Evolutionary conservation across 2,329 filamentous ascomycete genomes (phyloP).

Genomic region (Penicillium concentricum): DNA sequence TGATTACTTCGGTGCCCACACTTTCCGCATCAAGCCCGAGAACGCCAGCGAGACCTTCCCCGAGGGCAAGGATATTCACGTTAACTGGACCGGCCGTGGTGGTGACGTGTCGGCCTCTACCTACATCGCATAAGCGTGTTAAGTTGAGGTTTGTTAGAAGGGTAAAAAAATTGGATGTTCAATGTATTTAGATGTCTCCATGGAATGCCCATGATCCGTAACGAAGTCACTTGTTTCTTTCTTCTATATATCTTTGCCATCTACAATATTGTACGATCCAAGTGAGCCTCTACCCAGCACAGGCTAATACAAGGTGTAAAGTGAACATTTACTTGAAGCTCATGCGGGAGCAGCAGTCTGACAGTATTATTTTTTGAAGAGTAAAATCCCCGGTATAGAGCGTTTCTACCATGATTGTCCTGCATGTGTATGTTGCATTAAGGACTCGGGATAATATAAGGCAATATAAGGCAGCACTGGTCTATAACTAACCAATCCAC

Average conservation of each 20-base stretch:
- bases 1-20: conserved; percentile 98
- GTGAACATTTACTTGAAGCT: too few relatives aligned
- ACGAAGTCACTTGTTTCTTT: conserved; percentile 21
- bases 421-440: too few relatives aligned
- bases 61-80: conserved; percentile 85
- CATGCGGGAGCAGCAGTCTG: too few relatives aligned
- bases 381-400: too few relatives aligned
- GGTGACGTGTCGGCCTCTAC: conserved; percentile 96
- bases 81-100: conserved; percentile 99
- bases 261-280: neutral
- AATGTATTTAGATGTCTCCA: conserved; percentile 30
- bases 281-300: too few relatives aligned
- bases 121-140: conserved; percentile 79
- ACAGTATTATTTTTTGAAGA: too few relatives aligned
- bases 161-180: conserved; percentile 26
- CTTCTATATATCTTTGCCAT: neutral
- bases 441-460: too few relatives aligned
- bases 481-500: too few relatives aligned
- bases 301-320: neutral
- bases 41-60: conserved; percentile 74
- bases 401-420: too few relatives aligned
- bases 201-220: conserved; percentile 24
- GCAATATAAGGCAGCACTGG: too few relatives aligned
- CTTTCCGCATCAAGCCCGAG: conserved; percentile 85
- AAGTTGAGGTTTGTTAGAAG: conserved; percentile 11